These are phyloP conservation scores for Backusella tarrabulga DNA, from an alignment of 192 early-diverging fungal genomes.

Conservation along the genomic window DNA sequence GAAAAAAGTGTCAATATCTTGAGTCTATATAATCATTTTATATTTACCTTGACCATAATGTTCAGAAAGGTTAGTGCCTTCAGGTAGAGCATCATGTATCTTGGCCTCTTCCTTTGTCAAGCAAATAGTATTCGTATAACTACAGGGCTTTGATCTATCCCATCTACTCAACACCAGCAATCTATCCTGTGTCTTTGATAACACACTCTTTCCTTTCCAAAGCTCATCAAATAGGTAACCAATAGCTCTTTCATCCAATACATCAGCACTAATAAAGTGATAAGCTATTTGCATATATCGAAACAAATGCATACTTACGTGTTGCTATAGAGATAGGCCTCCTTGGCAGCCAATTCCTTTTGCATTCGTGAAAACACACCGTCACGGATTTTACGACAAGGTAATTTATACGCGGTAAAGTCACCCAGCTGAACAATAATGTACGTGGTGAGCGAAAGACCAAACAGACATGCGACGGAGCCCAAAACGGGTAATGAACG, in stretches of 20 bases:
- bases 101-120: slow-evolving; percentile 82
- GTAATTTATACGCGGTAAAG: slow-evolving; percentile 53
- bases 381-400: slow-evolving; percentile 67
- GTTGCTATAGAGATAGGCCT: slow-evolving; percentile 24
- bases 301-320: slow-evolving; percentile 22
- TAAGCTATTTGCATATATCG: background rate
- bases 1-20: background rate
- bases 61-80: background rate
- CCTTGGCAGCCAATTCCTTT: slow-evolving; percentile 64
- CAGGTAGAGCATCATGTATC: slow-evolving; percentile 43
- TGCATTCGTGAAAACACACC: slow-evolving; percentile 70
- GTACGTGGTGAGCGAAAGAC: slow-evolving; percentile 86
- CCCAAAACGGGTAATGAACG: slow-evolving; percentile 69
- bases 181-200: slow-evolving; percentile 74
- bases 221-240: slow-evolving; percentile 90
- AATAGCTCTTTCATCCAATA: slow-evolving; percentile 62
- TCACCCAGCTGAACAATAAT: slow-evolving; percentile 64
- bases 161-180: slow-evolving; percentile 70
- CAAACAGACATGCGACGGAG: slow-evolving; percentile 90
- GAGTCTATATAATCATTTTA: background rate
- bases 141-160: slow-evolving; percentile 62
- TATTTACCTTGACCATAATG: slow-evolving; percentile 25
- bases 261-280: slow-evolving; percentile 20
- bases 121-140: slow-evolving; percentile 75
- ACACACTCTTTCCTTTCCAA: slow-evolving; percentile 73